Conservation (phyloP, 2,329 filamentous ascomycete genomes). For the Aspergillus luchuensis region DNA sequence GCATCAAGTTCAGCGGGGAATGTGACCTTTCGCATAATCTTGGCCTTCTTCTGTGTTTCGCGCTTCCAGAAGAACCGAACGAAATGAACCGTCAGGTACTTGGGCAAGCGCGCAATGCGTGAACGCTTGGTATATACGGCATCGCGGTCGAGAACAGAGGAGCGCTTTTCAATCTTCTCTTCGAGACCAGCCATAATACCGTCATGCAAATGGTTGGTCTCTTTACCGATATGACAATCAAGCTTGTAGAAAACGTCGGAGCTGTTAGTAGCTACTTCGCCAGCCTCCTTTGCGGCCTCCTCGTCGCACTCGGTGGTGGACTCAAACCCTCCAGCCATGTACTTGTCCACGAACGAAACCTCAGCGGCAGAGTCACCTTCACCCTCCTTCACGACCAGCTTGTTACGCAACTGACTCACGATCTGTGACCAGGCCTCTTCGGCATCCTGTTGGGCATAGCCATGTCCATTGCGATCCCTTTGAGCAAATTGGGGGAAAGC, state of each 20-base stretch:
- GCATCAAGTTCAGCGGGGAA: constrained; percentile 92
- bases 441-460: constrained; percentile 96
- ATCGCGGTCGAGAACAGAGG: constrained; percentile 73
- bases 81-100: constrained; percentile 95
- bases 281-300: constrained; percentile 69
- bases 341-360: constrained; percentile 82
- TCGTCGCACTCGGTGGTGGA: constrained; percentile 83
- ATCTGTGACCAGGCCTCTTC: constrained; percentile 99
- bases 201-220: constrained; percentile 87
- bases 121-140: constrained; percentile 87
- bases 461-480: constrained; percentile 75
- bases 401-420: constrained; percentile 76
- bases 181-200: constrained; percentile 79
- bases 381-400: constrained; percentile 66
- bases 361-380: constrained; percentile 50
- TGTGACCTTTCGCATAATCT: constrained; percentile 98
- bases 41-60: constrained; percentile 95
- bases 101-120: constrained; percentile 85
- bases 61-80: constrained; percentile 98
- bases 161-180: constrained; percentile 90
- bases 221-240: constrained; percentile 88
- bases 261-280: constrained; percentile 68
- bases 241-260: constrained; percentile 85
- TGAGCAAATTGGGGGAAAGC: constrained; percentile 93
- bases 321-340: constrained; percentile 80